Conservation (phyloP, 78 protist genomes). For the Dictyostelium brefeldianum region DNA sequence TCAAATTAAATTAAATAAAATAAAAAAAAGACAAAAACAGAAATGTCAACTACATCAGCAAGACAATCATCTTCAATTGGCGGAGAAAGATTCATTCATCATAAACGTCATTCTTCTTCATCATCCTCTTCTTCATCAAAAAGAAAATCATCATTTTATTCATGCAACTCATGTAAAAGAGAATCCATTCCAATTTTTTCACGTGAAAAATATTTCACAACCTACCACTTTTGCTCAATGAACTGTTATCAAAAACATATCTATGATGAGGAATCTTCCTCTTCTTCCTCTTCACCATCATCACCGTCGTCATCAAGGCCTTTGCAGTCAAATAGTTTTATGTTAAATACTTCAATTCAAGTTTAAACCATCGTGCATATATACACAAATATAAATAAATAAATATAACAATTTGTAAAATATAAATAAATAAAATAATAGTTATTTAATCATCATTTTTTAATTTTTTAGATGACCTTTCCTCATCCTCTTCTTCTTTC, state of each 20-base stretch:
- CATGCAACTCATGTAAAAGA: not conserved
- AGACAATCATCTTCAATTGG: not conserved
- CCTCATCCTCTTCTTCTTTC: not conserved
- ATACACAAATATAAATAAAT: no score
- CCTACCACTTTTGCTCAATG: conserved; percentile 9
- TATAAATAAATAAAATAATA: not conserved
- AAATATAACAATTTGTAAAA: not conserved
- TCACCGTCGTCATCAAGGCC: not conserved
- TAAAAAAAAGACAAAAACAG: not conserved
- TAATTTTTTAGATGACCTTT: not conserved
- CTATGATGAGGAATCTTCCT: not conserved
- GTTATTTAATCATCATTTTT: not conserved
- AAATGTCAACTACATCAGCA: not conserved
- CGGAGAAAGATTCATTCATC: not conserved
- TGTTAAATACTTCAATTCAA: not conserved
- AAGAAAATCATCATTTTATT: not conserved
- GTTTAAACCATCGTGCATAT: not conserved
- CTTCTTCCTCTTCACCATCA: not conserved
- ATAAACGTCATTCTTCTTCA: not conserved
- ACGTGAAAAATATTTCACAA: not conserved
- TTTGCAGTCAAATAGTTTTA: not conserved
- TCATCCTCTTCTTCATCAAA: not conserved
- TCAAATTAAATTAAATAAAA: not conserved
- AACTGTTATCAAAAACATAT: not conserved
- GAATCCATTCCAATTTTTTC: conserved; percentile 4